Evolutionary conservation across 1,139 yeast species (phyloP), one percentile per base, ranked within the genome.

Genomic region (Kodamaea ohmeri): DNA sequence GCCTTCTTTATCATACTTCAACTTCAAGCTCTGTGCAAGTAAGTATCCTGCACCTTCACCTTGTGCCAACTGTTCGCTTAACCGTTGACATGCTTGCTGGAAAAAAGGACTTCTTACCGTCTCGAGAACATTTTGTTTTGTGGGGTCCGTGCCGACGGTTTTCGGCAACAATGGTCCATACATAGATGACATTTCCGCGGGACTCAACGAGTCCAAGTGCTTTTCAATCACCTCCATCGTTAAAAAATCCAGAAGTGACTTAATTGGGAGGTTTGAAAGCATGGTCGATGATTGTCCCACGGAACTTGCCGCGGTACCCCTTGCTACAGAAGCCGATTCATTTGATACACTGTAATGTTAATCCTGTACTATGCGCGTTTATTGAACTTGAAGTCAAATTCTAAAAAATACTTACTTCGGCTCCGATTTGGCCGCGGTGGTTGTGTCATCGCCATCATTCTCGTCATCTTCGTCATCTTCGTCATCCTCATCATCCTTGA

Each of bases 1-100:
- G 0, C 86, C 86, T 51, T 80, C 85, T 3, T 84, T 84, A 16
- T 59, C 43, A 47, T 80, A 80, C 6, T 66, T 71, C 47, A 66
- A 66, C 21, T 73, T 75, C 39, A 80, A 63, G 34, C 76, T 70
- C 40, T 65, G 71, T 4, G 85, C 66, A 36, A 81, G 67, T 25
- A 78, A 52, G 39, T 60, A 66, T 2, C 83, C 83, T 4, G 79
- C 74, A 1, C 80, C 82, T 12, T 60, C 56, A 15, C 56, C 51
- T 16, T 51, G 47, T 12, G 51, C 59, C 39, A 79, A 59, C 40
- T 71, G 79, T 30, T 60, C 58, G 37, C 75, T 65, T 39, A 81
- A 58, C 36, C 65, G 65, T 15, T 64, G 60, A 29, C 65, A 58
- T 8, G 80, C 65, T 50, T 71, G 78, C 35, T 65, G 66, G 54